Conservation (phyloP, 345 rosid genomes). For the Gossypium stocksii region DNA sequence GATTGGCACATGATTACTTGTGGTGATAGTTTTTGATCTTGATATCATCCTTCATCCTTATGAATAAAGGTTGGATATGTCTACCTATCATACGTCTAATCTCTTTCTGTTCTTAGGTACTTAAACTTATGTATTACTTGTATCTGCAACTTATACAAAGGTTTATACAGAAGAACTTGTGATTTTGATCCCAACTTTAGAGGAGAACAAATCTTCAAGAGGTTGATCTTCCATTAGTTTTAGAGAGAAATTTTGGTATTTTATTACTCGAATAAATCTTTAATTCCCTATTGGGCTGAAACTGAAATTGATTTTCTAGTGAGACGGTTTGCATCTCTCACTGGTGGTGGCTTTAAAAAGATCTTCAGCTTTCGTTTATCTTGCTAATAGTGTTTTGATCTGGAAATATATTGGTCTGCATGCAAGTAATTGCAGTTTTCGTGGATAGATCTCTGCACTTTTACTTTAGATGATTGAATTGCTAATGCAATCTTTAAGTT, state of each 20-base stretch:
- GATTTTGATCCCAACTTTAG: slow-evolving; percentile 10
- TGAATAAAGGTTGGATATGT: neutral
- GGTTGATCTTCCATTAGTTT: slow-evolving; percentile 7
- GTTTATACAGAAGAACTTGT: neutral
- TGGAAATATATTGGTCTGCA: too few species aligned
- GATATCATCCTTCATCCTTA: slow-evolving; percentile 2
- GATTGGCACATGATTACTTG: neutral
- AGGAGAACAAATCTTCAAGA: slow-evolving; percentile 3
- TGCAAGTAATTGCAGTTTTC: too few species aligned
- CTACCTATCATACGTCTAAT: neutral
- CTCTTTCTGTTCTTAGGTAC: neutral
- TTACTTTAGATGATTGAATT: too few species aligned
- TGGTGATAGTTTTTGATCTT: slow-evolving; percentile 13
- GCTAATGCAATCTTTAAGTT: too few species aligned
- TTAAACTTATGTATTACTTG: neutral
- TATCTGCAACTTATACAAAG: slow-evolving; percentile 1
- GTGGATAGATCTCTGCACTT: too few species aligned
- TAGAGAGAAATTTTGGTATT: slow-evolving; percentile 8
- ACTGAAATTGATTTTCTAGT: too few species aligned
- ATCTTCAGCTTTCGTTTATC: too few species aligned
- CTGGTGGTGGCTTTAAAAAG: too few species aligned
- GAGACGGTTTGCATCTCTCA: too few species aligned
- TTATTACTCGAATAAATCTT: neutral
- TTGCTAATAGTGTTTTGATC: too few species aligned
- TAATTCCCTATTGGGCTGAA: too few species aligned